Percentiles rank a stretch among this genome's conserved stretches.
phyloP scores from a whole-genome alignment of 495 filamentous ascomycete species.

The Aspergillus biplanus region DNA sequence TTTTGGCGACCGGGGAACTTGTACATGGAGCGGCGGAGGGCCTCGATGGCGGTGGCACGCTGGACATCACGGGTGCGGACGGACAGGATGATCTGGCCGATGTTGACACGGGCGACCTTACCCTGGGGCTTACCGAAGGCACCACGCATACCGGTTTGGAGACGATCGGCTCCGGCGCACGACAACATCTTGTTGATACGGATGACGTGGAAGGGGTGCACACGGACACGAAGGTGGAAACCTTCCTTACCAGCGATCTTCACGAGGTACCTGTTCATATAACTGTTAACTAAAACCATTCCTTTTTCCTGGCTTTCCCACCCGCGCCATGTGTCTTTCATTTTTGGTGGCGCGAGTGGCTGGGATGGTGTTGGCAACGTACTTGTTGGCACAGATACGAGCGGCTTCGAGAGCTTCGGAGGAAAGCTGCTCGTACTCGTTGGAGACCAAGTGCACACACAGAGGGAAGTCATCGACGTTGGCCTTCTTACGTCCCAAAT shows the following conservation, averaged over 20 bases:
- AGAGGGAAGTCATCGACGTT: slow-evolving; percentile 98
- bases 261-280: slow-evolving; percentile 73
- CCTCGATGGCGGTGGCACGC: slow-evolving; percentile 93
- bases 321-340: neutral
- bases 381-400: slow-evolving; percentile 99
- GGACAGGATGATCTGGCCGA: slow-evolving; percentile 96
- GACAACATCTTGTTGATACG: slow-evolving; percentile 99
- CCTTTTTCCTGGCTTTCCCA: slow-evolving; percentile 14
- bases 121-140: slow-evolving; percentile 99
- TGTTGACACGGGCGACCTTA: slow-evolving; percentile 97
- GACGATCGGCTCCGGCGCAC: slow-evolving; percentile 98
- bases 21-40: slow-evolving; percentile 97
- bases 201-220: slow-evolving; percentile 98
- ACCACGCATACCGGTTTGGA: slow-evolving; percentile 99
- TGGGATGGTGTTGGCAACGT: slow-evolving; percentile 31
- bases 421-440: slow-evolving; percentile 98
- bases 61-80: slow-evolving; percentile 94
- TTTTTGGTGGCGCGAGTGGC: neutral
- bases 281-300: slow-evolving; percentile 8
- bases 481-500: slow-evolving; percentile 98
- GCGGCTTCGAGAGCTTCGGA: slow-evolving; percentile 98
- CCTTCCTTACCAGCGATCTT: slow-evolving; percentile 97
- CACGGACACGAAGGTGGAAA: slow-evolving; percentile 98
- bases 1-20: slow-evolving; percentile 99
- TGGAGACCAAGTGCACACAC: slow-evolving; percentile 98